phyloP scores from a whole-genome alignment of 441 rosid genomes.

The Arabidopsis hybrid region DNA sequence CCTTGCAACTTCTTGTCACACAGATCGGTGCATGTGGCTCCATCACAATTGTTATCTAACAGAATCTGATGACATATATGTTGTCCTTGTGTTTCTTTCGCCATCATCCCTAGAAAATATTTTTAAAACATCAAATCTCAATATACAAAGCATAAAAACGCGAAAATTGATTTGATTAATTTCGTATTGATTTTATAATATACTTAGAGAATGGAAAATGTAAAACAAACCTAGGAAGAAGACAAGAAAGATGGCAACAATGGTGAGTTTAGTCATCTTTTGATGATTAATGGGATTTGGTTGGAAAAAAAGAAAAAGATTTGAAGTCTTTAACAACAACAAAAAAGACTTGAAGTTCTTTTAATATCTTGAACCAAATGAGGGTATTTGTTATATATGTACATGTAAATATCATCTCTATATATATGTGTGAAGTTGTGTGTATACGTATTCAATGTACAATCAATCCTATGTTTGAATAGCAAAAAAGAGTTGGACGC shows the following conservation, averaged over 20 bases:
- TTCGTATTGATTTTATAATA: background rate
- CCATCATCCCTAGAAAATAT: constrained; percentile 6
- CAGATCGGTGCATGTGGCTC: background rate
- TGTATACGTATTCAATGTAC: background rate
- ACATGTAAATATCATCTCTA: background rate
- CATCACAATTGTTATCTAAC: background rate
- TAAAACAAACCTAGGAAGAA: constrained; percentile 34
- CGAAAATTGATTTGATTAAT: background rate
- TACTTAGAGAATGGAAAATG: background rate
- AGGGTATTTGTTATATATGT: background rate
- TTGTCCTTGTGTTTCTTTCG: constrained; percentile 29
- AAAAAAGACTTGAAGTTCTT: no score
- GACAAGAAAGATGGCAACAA: constrained; percentile 24
- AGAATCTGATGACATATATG: constrained; percentile 37
- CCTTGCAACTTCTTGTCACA: constrained; percentile 32
- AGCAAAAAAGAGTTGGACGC: background rate
- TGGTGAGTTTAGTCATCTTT: constrained; percentile 26
- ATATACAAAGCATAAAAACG: background rate
- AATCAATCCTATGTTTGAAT: background rate
- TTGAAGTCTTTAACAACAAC: no score
- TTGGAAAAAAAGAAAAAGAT: no score
- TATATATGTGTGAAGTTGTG: background rate
- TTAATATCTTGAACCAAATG: no score
- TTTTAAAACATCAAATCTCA: background rate
- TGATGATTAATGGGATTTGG: background rate